A percentile compares a stretch with the other conserved stretches of the same genome.
Conservation (phyloP, 2,329 filamentous ascomycete genomes). For the Pseudogymnoascus sp. region DNA sequence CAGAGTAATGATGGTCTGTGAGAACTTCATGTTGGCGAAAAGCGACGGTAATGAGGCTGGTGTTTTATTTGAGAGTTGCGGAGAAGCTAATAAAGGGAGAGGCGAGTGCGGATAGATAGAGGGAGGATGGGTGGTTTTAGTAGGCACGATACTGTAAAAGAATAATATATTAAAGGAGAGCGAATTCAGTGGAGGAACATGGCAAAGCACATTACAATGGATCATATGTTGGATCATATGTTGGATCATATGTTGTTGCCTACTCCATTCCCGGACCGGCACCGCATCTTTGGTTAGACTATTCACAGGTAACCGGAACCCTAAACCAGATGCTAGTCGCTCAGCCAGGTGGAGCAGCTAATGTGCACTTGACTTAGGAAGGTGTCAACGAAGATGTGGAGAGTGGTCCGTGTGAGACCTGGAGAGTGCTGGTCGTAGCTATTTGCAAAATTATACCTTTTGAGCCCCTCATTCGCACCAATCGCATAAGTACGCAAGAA, state of each 20-base stretch:
- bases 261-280: slow-evolving; percentile 11
- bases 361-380: neutral
- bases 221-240: too few species aligned
- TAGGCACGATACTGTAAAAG: too few species aligned
- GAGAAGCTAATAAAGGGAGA: too few species aligned
- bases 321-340: neutral
- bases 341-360: neutral
- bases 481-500: slow-evolving; percentile 11
- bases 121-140: too few species aligned
- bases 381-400: slow-evolving; percentile 3
- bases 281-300: slow-evolving; percentile 14
- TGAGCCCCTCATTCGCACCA: slow-evolving; percentile 12
- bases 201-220: too few species aligned
- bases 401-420: slow-evolving; percentile 11
- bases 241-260: neutral
- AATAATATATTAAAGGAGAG: too few species aligned
- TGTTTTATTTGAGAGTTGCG: too few species aligned
- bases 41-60: too few species aligned
- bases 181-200: too few species aligned
- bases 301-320: slow-evolving; percentile 14
- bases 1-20: too few species aligned
- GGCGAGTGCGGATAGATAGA: too few species aligned
- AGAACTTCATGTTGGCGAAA: too few species aligned
- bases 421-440: slow-evolving; percentile 12
- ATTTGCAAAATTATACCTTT: slow-evolving; percentile 14